phyloP scores from a whole-genome alignment of 345 rosid genomes.

The Hypericum perforatum region DNA sequence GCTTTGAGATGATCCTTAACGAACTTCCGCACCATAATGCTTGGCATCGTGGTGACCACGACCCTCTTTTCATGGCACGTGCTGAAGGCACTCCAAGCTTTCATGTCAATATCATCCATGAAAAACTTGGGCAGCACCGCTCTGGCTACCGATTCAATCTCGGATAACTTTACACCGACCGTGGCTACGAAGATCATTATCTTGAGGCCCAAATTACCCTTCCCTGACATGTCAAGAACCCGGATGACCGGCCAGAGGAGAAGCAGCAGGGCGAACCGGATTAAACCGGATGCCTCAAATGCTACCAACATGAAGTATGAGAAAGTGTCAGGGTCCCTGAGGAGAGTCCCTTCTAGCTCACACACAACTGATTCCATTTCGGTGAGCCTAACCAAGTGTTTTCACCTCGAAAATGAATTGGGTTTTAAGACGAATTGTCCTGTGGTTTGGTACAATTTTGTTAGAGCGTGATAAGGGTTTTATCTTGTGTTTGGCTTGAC shows the following conservation, averaged over 20 bases:
- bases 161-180: conserved; percentile 43
- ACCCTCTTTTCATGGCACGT: conserved; percentile 39
- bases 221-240: conserved; percentile 37
- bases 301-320: conserved; percentile 87
- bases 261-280: conserved; percentile 55
- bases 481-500: conserved; percentile 33
- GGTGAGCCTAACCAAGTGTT: too few relatives aligned
- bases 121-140: conserved; percentile 83
- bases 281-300: conserved; percentile 71
- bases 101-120: conserved; percentile 62
- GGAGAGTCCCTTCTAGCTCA: conserved; percentile 66
- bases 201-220: conserved; percentile 40
- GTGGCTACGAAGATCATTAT: conserved; percentile 62
- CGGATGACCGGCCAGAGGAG: conserved; percentile 58
- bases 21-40: conserved; percentile 73
- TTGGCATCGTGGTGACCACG: conserved; percentile 63
- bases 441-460: too few relatives aligned
- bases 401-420: too few relatives aligned
- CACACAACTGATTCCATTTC: conserved; percentile 38
- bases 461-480: conserved; percentile 22
- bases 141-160: conserved; percentile 71
- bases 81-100: conserved; percentile 65
- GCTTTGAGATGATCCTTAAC: conserved; percentile 67
- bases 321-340: conserved; percentile 50
- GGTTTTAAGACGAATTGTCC: too few relatives aligned